Evolutionary conservation across 2,329 filamentous ascomycete genomes (phyloP).

Genomic region (Colletotrichum scovillei): DNA sequence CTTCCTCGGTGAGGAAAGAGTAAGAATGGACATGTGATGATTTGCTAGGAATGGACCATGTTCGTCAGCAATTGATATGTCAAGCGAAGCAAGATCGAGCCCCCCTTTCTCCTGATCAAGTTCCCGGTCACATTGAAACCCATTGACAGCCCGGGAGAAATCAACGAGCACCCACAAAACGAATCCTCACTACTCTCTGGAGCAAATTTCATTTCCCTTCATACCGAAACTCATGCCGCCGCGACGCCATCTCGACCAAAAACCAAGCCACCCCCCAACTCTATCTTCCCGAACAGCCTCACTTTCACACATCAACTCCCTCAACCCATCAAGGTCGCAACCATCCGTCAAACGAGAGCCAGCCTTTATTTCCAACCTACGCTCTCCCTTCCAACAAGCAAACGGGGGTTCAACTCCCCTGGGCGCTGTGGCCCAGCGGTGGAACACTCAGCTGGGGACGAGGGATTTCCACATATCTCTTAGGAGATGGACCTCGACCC

Average conservation of each 20-base stretch:
- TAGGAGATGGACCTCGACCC: not conserved
- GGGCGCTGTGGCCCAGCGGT: not conserved
- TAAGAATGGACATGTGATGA: not conserved
- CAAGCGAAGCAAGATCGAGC: not conserved
- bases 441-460: not conserved
- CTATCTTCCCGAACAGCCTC: not conserved
- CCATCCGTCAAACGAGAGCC: not conserved
- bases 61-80: not conserved
- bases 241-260: not conserved
- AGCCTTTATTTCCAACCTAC: not conserved
- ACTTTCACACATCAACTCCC: no score
- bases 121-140: not conserved
- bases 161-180: not conserved
- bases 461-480: not conserved
- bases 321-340: not conserved
- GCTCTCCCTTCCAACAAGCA: not conserved
- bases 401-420: no score
- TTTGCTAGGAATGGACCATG: not conserved
- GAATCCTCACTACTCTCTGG: not conserved
- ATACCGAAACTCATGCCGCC: not conserved
- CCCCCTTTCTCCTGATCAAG: not conserved
- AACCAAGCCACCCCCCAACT: not conserved
- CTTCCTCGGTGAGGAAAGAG: constrained; percentile 1
- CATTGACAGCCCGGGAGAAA: not conserved
- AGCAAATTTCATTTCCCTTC: not conserved